Base-by-base conservation (phyloP, 129 eudicot genomes). In the Saposhnikovia divaricata region DNA sequence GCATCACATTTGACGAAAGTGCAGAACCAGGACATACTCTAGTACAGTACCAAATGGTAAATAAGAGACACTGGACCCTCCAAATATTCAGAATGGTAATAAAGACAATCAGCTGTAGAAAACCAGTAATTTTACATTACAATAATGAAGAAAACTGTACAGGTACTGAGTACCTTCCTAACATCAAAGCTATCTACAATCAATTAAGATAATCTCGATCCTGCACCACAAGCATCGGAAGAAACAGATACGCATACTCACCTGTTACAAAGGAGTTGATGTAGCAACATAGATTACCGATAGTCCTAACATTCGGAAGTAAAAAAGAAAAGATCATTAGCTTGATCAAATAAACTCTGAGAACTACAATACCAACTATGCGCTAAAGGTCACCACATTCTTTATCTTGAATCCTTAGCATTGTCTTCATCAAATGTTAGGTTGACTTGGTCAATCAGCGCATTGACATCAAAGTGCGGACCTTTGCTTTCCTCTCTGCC, bases 401-500 rank as follows among this genome's bases (percentile, higher is more conserved):
- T 76, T 34, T 46, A 10, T 19, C 75, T 9, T 14, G 15, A 44
- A 18, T 42, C 38, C 63, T 16, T 28, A 16, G 57, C 37, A 59
- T 77, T n/a, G 15, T 59, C 68, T 23, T 28, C 66, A 57, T 57
- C 25, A 57, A 57, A 57, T 57, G 15, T 25, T 59, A 59, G 15
- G 83, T 85, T 77, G 88, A 85, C 45, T 79, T 43, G 7, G 40
- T 61, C 76, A 55, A 75, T 88, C 71, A 91, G 25, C 97, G 84
- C 99, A 92, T 90, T 18, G 93, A 90, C 99, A 90, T 87, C 63
- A 96, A 51, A n/a, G 89, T 88, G 25, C 89, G 81, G 34, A 96
- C 93, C 77, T 81, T 80, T 82, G 85, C 90, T 74, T 89, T 94
- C 87, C 97, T 85, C 77, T 92, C 97, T 0, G 83, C 97, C 45